Evolutionary conservation across 768 basidiomycete species (phyloP).

Genomic region (Phaffia australis): DNA sequence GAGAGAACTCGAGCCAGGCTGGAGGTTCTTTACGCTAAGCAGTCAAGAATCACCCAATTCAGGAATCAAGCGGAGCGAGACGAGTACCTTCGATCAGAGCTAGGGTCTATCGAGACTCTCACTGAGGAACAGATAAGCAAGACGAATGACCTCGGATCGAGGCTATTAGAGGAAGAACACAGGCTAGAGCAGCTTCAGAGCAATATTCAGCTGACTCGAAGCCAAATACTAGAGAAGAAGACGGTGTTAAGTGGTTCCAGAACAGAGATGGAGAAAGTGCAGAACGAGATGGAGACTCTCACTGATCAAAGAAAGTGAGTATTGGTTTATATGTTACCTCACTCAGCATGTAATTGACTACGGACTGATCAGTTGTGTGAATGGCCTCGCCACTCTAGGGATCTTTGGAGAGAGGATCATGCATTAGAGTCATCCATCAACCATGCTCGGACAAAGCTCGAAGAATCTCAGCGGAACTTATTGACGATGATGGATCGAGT

Average conservation of each 20-base stretch:
- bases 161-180: conserved; percentile 31
- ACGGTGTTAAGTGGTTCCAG: conserved; percentile 50
- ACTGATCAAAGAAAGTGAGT: conserved; percentile 67
- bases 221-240: conserved; percentile 52
- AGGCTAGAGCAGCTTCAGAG: conserved; percentile 45
- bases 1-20: conserved; percentile 65
- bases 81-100: conserved; percentile 65
- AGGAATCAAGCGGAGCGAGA: conserved; percentile 74
- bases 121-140: conserved; percentile 47
- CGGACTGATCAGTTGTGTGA: background rate
- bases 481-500: conserved; percentile 96
- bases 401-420: conserved; percentile 88
- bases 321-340: background rate
- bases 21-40: conserved; percentile 71
- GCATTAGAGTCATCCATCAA: conserved; percentile 67
- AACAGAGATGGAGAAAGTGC: conserved; percentile 49
- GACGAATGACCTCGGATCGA: conserved; percentile 44
- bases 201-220: conserved; percentile 43
- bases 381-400: conserved; percentile 39
- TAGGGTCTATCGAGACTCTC: conserved; percentile 56
- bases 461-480: conserved; percentile 63
- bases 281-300: conserved; percentile 46
- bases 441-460: conserved; percentile 68
- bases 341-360: background rate
- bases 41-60: conserved; percentile 78